phyloP scores from a whole-genome alignment of 306 rosid genomes.

The Cicer judaicum region DNA sequence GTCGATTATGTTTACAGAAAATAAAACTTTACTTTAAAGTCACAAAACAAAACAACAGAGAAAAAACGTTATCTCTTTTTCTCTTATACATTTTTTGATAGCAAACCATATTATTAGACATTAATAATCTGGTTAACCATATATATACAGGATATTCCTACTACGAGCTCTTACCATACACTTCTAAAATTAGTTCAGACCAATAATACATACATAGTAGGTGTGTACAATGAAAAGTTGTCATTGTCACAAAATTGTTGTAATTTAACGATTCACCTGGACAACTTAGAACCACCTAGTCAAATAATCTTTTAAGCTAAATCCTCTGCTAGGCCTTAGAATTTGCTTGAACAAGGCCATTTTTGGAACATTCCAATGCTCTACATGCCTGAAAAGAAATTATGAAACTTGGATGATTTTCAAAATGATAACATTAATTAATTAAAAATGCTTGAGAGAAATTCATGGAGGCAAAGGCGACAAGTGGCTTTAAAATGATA shows the following conservation, averaged over 20 bases:
- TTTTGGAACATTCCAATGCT: conserved; percentile 97
- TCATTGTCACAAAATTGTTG: conserved; percentile 16
- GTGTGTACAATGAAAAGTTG: conserved; percentile 20
- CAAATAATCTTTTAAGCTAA: conserved; percentile 56
- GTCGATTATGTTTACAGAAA: no score
- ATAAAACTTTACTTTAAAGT: no score
- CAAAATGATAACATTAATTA: conserved; percentile 13
- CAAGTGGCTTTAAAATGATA: neutral
- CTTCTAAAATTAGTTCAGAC: conserved; percentile 14
- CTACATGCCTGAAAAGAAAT: conserved; percentile 68
- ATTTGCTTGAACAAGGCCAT: conserved; percentile 85
- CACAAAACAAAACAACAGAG: no score
- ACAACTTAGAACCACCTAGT: conserved; percentile 51
- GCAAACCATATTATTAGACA: neutral
- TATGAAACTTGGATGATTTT: neutral
- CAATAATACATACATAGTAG: neutral
- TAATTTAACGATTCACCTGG: conserved; percentile 39
- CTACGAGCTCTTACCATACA: conserved; percentile 9
- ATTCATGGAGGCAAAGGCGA: neutral
- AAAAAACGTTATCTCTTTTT: neutral
- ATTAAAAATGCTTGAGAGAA: neutral
- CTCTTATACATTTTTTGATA: neutral
- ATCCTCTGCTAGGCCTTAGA: conserved; percentile 71
- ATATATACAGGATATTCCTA: conserved; percentile 31
- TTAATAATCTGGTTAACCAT: neutral